Evolutionary conservation across 257 asterid species (phyloP), one percentile per base, ranked within the genome.

Genomic region (Penstemon eatonii): DNA sequence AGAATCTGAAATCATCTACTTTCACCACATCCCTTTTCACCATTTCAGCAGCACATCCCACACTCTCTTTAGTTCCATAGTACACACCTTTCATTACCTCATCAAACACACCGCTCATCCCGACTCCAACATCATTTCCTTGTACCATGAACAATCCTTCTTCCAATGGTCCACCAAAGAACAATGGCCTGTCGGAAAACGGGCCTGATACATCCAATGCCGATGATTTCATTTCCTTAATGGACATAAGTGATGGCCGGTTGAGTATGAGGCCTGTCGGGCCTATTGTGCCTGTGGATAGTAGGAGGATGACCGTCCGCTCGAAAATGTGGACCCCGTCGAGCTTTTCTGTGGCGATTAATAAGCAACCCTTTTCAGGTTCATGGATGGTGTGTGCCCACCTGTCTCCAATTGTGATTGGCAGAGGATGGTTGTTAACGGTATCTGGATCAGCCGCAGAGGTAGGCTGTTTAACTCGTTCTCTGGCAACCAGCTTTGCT

Each of bases 291-390:
- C 95, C 88, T 11, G 82, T 74, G 19, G 96, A 85, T 1, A 92
- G 74, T 8, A 90, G 74, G 7, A 90, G 85, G 70, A 92, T 76
- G 55, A 92, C 97, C 0, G 96, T 83, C 10, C 88, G 74, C 13
- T 92, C 97, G 53, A 92, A 92, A 4, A 89, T 89, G 86, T 91
- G 96, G 75, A 85, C 96, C 4, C 97, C 97, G 25, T 92, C 92
- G 2, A 87, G 92, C 82, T 87, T 92, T 53, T 89, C 96, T 0
- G 91, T 89, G 58, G 96, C 96, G 11, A 87, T 83, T 49, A 87
- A 72, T 6, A 92, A 55, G 77, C 95, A 89, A 0, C 95, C 98
- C 40, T 86, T 87, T 72, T 92, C 98, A 0, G 95, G 96, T 57
- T 92, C 96, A 42, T 84, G 87, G 79, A 89, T 83, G 4, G 66